Evolutionary conservation across 2,329 filamentous ascomycete genomes (phyloP), one percentile per base, ranked within the genome.

Genomic region (Verticillium isaacii): DNA sequence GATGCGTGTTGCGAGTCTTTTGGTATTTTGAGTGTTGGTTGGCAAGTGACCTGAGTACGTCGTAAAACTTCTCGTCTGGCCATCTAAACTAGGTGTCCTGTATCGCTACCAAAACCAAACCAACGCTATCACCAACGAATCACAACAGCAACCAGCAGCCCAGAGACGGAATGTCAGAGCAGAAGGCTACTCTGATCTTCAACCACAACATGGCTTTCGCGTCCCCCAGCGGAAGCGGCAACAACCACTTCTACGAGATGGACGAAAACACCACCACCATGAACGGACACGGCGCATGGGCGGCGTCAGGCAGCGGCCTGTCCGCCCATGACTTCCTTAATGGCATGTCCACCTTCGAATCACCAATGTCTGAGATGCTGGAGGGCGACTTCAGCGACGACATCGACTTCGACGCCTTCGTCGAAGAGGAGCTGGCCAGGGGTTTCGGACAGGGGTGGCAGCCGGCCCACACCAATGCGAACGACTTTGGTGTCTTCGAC

Each of bases 21-120:
- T 23, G 23, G 45, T n/a, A 23, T 11, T 50, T 23, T 50, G 45
- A 25, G n/a, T 23, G 45, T 25, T 59, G 58, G 58, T 66, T 66
- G 64, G 64, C 63, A 57, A 59, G 61, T 58, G 64, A 66, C 64
- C 64, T 63, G 64, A 66, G 64, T 62, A 66, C 56, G 64, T 66
- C 64, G 60, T 66, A 60, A 66, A 66, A 66, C 61, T 63, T 63
- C 63, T 66, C 64, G 60, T 61, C 60, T 58, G 63, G 64, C 50
- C 63, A 61, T 66, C 64, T 62, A 59, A 62, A 58, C 61, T 52
- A 62, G 64, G 65, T 63, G 60, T 60, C 54, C 32, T 60, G 57
- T 36, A 60, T 34, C 59, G 59, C 55, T 56, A 60, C 60, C 60
- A 56, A 58, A 66, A 56, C 19, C 63, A 66, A 66, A 36, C 45